phyloP scores from a whole-genome alignment of 2,329 filamentous ascomycete genomes.

The Sclerotinia borealis region DNA sequence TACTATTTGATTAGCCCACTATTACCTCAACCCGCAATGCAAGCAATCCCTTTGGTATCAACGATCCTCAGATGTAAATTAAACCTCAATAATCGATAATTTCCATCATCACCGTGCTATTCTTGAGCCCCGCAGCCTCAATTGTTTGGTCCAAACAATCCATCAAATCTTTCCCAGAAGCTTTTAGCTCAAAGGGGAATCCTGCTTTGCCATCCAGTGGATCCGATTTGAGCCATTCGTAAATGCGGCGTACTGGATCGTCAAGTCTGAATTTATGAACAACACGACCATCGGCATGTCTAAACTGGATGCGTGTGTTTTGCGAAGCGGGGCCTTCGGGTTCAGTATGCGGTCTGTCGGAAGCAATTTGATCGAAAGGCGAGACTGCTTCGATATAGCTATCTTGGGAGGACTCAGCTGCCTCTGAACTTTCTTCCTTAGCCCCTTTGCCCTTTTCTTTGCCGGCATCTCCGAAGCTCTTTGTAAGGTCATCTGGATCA shows the following conservation, averaged over 20 bases:
- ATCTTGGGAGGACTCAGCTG: slow-evolving; percentile 31
- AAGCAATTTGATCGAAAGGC: slow-evolving; percentile 66
- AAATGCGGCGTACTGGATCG: slow-evolving; percentile 76
- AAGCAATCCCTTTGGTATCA: slow-evolving; percentile 6
- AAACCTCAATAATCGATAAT: slow-evolving; percentile 52
- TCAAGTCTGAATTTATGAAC: slow-evolving; percentile 76
- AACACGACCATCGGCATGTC: slow-evolving; percentile 75
- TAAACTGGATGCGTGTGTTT: slow-evolving; percentile 85
- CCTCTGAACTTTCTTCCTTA: slow-evolving; percentile 30
- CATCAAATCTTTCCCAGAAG: slow-evolving; percentile 81
- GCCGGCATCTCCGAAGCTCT: slow-evolving; percentile 46
- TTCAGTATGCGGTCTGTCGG: slow-evolving; percentile 68
- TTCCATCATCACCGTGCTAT: slow-evolving; percentile 93
- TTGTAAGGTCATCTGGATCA: slow-evolving; percentile 86
- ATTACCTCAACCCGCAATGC: slow-evolving; percentile 2
- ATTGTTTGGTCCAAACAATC: slow-evolving; percentile 68
- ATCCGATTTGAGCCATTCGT: slow-evolving; percentile 92
- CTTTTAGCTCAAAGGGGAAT: slow-evolving; percentile 78
- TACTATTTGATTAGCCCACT: not conserved
- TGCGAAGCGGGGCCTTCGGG: slow-evolving; percentile 60
- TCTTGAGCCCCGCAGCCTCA: slow-evolving; percentile 77
- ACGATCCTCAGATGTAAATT: not conserved
- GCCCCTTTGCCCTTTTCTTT: slow-evolving; percentile 50
- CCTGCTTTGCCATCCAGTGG: slow-evolving; percentile 75
- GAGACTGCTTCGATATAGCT: slow-evolving; percentile 32